Base-by-base conservation (phyloP, 352 stramenopile genomes). In the Phytophthora tubulina region DNA sequence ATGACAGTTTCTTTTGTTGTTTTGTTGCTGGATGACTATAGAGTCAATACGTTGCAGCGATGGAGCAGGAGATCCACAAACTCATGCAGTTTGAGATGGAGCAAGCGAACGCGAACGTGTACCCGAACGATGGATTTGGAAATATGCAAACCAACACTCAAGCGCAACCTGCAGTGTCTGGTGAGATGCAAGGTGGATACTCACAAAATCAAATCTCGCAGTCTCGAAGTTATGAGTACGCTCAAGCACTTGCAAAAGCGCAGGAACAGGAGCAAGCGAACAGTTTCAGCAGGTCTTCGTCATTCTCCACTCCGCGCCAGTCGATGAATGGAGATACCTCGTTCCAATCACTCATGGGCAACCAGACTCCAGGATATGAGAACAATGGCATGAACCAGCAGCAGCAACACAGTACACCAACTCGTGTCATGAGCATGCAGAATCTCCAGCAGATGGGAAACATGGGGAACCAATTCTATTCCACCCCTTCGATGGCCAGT, bases 31-130 rank as follows among this genome's bases (percentile, higher is more conserved):
- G 44, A 11, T 53, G 45, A 38, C 21, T 57, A 8, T 76, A 94
- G 86, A 79, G 46, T 30, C 77, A 89, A 39, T 94, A 94, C 60
- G 57, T 80, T 17, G 67, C 67, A 2, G 48, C 78, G 6, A 72
- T 94, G 69, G 88, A 89, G 36, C 76, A 90, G 13, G 80, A 93
- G 46, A 82, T 94, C 13, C 53, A 86, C 59, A 84, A 87, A 31
- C 55, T 94, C 38, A 86, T 92, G 75, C 80, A 90, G 65, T 73
- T 79, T 13, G 82, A 87, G 55, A 56, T 76, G 38, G 48, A 70
- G 2, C 70, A 79, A 27, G 59, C 61, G 4, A 76, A 75, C 9
- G 21, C 63, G n/a, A n/a, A 52, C 4, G 46, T 54, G 36, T 67
- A 52, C 46, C 30, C 54, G 31, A 65, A 66, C 32, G 64, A 67